phyloP scores from a whole-genome alignment of 83 land plant genomes.

The Larix sibirica region DNA sequence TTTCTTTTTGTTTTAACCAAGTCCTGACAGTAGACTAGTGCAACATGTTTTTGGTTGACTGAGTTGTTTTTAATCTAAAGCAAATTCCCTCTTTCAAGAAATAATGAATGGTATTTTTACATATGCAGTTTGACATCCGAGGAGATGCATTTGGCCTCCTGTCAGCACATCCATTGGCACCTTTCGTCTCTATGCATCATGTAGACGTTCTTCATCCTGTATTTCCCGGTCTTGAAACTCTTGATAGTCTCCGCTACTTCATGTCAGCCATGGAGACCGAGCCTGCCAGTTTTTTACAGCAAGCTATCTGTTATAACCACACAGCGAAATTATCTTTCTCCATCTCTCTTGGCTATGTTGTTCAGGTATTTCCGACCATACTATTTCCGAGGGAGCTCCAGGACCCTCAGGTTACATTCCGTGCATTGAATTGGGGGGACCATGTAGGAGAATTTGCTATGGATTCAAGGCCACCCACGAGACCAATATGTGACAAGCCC shows the following conservation, averaged over 20 bases:
- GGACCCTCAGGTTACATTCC: slow-evolving; percentile 40
- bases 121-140: slow-evolving; percentile 58
- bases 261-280: slow-evolving; percentile 47
- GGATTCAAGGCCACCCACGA: background rate
- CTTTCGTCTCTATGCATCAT: slow-evolving; percentile 73
- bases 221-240: slow-evolving; percentile 45
- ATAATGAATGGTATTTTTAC: background rate
- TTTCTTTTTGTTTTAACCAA: too few relatives aligned
- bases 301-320: slow-evolving; percentile 69
- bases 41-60: too few relatives aligned
- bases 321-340: slow-evolving; percentile 53
- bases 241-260: slow-evolving; percentile 41
- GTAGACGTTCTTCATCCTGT: slow-evolving; percentile 54
- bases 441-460: slow-evolving; percentile 37
- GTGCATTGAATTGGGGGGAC: slow-evolving; percentile 24
- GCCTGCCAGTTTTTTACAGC: slow-evolving; percentile 58
- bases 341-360: slow-evolving; percentile 79
- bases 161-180: slow-evolving; percentile 70
- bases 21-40: too few relatives aligned
- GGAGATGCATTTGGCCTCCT: slow-evolving; percentile 67
- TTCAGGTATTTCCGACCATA: slow-evolving; percentile 57
- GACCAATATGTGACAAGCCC: slow-evolving; percentile 8
- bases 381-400: slow-evolving; percentile 47
- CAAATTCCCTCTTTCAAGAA: background rate
- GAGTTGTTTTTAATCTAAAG: background rate